Base-by-base conservation (phyloP, 306 rosid species). In the Cercis canadensis region DNA sequence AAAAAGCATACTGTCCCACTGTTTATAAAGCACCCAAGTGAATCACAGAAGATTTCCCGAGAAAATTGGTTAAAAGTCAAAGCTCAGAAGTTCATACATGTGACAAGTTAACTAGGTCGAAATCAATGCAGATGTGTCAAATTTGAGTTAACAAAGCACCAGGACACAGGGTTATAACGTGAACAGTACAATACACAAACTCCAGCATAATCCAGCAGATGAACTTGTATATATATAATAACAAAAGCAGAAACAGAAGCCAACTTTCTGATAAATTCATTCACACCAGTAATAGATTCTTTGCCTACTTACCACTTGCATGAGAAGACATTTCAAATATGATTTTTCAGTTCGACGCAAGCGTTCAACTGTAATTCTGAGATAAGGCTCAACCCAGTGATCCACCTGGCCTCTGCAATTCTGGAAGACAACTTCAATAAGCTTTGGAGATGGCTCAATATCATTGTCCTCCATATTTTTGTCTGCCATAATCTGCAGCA, bases 361-460 rank as follows among this genome's bases (percentile, higher is more conserved):
- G 24, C 98, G 88, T 68, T 93, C 92, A 74, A 87, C 83, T 1
- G 97, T 82, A 61, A 87, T 68, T 78, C 90, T 88, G 60, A 93
- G 87, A 78, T 93, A 93, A 19, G 94, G 97, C 69, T 90, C 98
- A 74, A 93, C 91, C 98, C 98, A 93, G 14, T 85, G 96, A 83
- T 93, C 98, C 79, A 90, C 96, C 77, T 88, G 98, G 71, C 96
- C 97, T 80, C 78, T 85, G 71, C 98, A 93, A 61, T 93, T 90
- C 84, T 90, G 98, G 70, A 93, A 90, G 79, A 93, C 78, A 47
- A 93, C 98, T 87, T 90, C 97, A 70, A 93, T 82, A 82, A 93
- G 96, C 86, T 93, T 93, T 14, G 98, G 98, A 53, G 98, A 93
- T 21, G 98, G 93, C 81, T 88, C 96, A 70, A 93, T 88, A 80